A percentile compares a stretch with the other conserved stretches of the same genome.
phyloP scores from a whole-genome alignment of 345 rosid species.

The Sisymbrium irio region DNA sequence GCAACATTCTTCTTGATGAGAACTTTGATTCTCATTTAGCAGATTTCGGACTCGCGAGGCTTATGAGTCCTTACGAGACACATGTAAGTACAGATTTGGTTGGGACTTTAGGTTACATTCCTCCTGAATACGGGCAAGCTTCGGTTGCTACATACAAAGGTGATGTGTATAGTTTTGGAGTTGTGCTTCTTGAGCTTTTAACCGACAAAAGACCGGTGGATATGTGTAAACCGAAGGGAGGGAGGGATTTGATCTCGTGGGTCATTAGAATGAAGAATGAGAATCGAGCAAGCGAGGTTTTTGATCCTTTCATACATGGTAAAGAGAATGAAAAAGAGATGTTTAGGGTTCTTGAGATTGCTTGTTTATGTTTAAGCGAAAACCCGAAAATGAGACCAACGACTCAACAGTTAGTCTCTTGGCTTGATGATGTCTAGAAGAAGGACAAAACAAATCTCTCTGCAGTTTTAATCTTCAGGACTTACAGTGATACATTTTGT shows the following conservation, averaged over 20 bases:
- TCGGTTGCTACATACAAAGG: conserved; percentile 85
- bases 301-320: conserved; percentile 53
- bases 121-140: conserved; percentile 86
- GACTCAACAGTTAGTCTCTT: conserved; percentile 61
- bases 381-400: conserved; percentile 68
- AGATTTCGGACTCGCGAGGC: conserved; percentile 87
- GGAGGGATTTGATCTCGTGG: conserved; percentile 68
- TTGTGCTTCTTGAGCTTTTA: conserved; percentile 83
- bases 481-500: conserved; percentile 6
- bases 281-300: conserved; percentile 61
- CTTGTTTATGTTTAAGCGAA: conserved; percentile 63
- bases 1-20: conserved; percentile 76
- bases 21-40: conserved; percentile 80
- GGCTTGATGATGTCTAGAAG: conserved; percentile 47
- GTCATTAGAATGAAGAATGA: conserved; percentile 65
- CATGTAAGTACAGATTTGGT: conserved; percentile 87
- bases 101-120: conserved; percentile 86
- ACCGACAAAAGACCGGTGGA: conserved; percentile 88
- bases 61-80: conserved; percentile 67
- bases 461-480: not conserved
- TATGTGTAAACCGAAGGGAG: conserved; percentile 69
- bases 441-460: not conserved
- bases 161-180: conserved; percentile 86
- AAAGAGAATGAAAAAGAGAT: conserved; percentile 64
- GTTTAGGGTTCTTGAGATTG: conserved; percentile 58